Evolutionary conservation across 2,329 filamentous ascomycete genomes (phyloP).

Genomic region (Fusarium dlaminii): DNA sequence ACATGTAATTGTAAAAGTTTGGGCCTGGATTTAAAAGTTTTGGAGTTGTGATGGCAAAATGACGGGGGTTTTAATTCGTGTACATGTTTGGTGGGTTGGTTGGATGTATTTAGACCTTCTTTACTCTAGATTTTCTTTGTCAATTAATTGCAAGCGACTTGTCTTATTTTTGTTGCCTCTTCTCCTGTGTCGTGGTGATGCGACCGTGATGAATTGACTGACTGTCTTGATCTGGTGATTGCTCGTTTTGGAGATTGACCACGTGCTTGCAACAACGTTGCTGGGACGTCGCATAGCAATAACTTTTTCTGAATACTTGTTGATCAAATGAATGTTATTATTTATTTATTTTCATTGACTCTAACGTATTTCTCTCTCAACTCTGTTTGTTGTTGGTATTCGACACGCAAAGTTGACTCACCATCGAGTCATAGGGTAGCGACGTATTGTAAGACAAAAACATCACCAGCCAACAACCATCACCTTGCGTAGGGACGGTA

Average conservation of each 20-base stretch:
- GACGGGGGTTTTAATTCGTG: not conserved
- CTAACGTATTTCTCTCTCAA: accelerated
- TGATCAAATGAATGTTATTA: not conserved
- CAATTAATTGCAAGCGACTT: constrained; percentile 6
- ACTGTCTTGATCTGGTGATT: too few species aligned
- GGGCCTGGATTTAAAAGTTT: not conserved
- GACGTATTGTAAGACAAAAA: not conserved
- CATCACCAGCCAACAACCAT: not conserved
- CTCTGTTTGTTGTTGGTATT: too few species aligned
- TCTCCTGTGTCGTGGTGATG: accelerated
- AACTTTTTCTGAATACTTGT: accelerated
- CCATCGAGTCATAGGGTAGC: not conserved
- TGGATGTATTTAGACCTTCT: constrained; percentile 9
- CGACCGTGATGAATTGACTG: not conserved
- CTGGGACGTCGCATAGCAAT: not conserved
- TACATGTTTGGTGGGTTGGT: not conserved
- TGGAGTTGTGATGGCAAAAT: constrained; percentile 1
- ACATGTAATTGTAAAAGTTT: not conserved
- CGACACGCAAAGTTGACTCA: not conserved
- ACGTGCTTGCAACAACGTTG: not conserved
- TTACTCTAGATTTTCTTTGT: constrained; percentile 16
- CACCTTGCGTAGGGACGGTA: not conserved
- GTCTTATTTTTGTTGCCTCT: not conserved
- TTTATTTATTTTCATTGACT: not conserved
- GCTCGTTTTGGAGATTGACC: not conserved